Conservation (phyloP, 2,329 filamentous ascomycete species). For the Diaporthe velutina region DNA sequence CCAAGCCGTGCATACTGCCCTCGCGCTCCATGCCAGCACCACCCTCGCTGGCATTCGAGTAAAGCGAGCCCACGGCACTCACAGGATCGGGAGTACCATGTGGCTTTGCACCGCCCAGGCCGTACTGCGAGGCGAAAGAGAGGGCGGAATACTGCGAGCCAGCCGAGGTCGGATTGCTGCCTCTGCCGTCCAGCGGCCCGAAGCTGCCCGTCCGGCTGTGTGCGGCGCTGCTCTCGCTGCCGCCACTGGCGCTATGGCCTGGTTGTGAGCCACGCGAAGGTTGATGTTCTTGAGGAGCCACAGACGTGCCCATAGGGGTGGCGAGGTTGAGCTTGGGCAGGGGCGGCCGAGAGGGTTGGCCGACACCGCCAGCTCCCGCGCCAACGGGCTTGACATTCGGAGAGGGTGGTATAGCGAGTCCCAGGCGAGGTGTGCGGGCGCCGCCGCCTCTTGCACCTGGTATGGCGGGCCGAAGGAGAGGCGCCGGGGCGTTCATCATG, state of each 20-base stretch:
- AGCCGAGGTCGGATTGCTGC: conserved; percentile 86
- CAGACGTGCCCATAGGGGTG: conserved; percentile 87
- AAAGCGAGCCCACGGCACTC: conserved; percentile 87
- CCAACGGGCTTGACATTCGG: conserved; percentile 84
- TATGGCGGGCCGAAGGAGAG: conserved; percentile 86
- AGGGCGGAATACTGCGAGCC: conserved; percentile 88
- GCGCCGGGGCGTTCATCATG: conserved; percentile 78
- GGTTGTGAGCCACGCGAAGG: conserved; percentile 65
- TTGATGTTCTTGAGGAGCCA: conserved; percentile 77
- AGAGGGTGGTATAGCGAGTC: conserved; percentile 90
- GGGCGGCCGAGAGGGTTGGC: conserved; percentile 64
- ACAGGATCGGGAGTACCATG: conserved; percentile 84
- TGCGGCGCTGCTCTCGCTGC: conserved; percentile 83
- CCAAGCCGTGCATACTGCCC: conserved; percentile 80
- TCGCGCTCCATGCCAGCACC: conserved; percentile 85
- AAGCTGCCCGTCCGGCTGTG: conserved; percentile 90
- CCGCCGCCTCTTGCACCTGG: conserved; percentile 76
- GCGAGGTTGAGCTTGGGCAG: conserved; percentile 87
- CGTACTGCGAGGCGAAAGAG: conserved; percentile 81
- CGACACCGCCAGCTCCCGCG: conserved; percentile 52
- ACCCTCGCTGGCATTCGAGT: conserved; percentile 84
- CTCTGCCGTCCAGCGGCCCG: conserved; percentile 79
- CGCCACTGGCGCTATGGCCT: conserved; percentile 78
- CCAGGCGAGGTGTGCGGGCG: conserved; percentile 80
- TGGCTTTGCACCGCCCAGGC: conserved; percentile 74